Percentiles rank a stretch among this genome's conserved stretches.
Conservation (phyloP, 192 early-diverging fungal species). For the Umbelopsis sp. region DNA sequence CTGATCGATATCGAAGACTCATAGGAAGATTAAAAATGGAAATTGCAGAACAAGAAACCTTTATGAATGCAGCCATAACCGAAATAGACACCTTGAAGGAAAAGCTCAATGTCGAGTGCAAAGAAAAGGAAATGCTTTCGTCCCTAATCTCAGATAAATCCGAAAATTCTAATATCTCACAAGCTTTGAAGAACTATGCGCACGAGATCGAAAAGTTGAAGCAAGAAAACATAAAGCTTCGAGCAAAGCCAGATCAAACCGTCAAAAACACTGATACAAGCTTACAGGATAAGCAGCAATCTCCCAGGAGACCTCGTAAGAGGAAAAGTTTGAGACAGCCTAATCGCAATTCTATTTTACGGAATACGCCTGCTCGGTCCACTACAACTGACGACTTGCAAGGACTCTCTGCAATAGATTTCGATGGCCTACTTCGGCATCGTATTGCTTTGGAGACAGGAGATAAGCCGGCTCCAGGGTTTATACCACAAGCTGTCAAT, state of each 20-base stretch:
- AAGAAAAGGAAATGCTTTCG: not conserved
- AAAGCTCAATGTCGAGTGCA: not conserved
- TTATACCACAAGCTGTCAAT: not conserved
- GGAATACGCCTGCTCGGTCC: not conserved
- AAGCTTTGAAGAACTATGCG: not conserved
- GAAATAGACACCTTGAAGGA: conserved; percentile 4
- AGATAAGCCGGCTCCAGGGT: not conserved
- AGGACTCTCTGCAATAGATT: not conserved
- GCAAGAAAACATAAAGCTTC: conserved; percentile 6
- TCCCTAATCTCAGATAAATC: not conserved
- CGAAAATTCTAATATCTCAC: not conserved
- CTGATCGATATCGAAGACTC: not conserved
- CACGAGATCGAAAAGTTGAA: not conserved
- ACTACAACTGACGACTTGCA: not conserved
- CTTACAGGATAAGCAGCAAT: not conserved
- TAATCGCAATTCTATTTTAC: conserved; percentile 2
- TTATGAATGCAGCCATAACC: conserved; percentile 8
- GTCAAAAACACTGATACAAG: not conserved
- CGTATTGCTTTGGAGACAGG: conserved; percentile 3
- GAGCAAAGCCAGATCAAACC: not conserved
- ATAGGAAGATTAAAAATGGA: conserved; percentile 1
- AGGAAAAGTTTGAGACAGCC: conserved; percentile 1
- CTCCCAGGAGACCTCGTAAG: not conserved
- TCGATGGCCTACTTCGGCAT: conserved; percentile 3
- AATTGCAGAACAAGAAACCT: not conserved